These are phyloP conservation scores for Straminergon stramineum DNA, from an alignment of 225 moss, liverwort and hornwort genomes.

Conservation along the genomic window DNA sequence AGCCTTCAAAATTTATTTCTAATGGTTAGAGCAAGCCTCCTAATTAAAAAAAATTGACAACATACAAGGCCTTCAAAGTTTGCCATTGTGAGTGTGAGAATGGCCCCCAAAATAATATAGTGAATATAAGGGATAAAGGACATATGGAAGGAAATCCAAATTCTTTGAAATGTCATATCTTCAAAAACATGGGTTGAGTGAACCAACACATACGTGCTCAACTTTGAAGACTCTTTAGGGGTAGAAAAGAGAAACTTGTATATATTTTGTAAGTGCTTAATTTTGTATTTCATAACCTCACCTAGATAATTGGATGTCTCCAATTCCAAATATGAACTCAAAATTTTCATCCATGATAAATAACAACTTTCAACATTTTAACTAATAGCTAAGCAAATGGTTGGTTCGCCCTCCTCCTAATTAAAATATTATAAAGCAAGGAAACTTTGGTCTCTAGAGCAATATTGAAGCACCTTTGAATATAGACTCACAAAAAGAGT, in stretches of 20 bases:
- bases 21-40: too few relatives aligned
- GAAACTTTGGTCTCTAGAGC: neutral
- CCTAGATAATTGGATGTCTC: neutral
- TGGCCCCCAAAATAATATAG: accelerated
- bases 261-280: too few relatives aligned
- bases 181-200: accelerated
- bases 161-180: neutral
- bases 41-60: neutral
- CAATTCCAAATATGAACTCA: neutral
- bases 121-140: neutral
- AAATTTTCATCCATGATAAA: neutral
- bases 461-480: accelerated
- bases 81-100: accelerated
- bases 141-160: neutral
- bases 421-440: neutral
- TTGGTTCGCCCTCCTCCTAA: neutral
- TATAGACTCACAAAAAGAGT: neutral
- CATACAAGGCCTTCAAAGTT: too few relatives aligned
- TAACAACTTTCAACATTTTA: neutral
- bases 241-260: neutral
- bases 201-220: neutral
- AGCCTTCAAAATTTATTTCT: neutral
- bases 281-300: neutral
- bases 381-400: neutral
- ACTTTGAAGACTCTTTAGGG: neutral